A percentile compares a stretch with the other conserved stretches of the same genome.
Evolutionary conservation across 2,329 filamentous ascomycete genomes (phyloP).

Genomic region (Aureobasidium zeae): DNA sequence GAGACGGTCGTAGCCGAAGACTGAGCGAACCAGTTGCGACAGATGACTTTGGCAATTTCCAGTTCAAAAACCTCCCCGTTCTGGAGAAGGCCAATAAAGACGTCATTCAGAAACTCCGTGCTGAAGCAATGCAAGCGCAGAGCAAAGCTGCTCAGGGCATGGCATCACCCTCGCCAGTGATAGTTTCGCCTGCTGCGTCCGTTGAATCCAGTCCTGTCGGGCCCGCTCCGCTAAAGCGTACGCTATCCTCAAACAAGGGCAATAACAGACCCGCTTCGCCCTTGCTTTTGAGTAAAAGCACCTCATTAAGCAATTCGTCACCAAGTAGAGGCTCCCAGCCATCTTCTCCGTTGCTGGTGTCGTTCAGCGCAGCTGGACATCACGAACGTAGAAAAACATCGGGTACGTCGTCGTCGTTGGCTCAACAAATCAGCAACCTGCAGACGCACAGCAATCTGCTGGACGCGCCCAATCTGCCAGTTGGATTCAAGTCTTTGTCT

Average conservation of each 20-base stretch:
- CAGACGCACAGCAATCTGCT: constrained; percentile 53
- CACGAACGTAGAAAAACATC: constrained; percentile 83
- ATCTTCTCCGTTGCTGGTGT: constrained; percentile 87
- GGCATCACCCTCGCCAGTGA: constrained; percentile 28
- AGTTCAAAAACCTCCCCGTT: constrained; percentile 94
- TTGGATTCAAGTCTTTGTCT: constrained; percentile 42
- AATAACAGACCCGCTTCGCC: constrained; percentile 76
- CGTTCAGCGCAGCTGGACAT: constrained; percentile 79
- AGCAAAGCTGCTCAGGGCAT: constrained; percentile 39
- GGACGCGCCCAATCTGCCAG: constrained; percentile 56
- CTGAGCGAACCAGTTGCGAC: constrained; percentile 80
- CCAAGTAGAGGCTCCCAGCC: constrained; percentile 77
- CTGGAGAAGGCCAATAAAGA: constrained; percentile 98
- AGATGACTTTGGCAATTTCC: constrained; percentile 93
- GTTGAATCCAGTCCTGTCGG: constrained; percentile 80
- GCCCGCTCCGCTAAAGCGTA: constrained; percentile 70
- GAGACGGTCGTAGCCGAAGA: constrained; percentile 76
- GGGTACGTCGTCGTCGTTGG: constrained; percentile 73
- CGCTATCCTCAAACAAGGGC: constrained; percentile 72
- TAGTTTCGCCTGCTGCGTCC: constrained; percentile 50
- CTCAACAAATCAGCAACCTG: constrained; percentile 65
- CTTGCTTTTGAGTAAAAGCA: constrained; percentile 66
- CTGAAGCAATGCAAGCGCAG: constrained; percentile 72
- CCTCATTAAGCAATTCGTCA: constrained; percentile 77
- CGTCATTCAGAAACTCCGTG: constrained; percentile 89